Conservation (phyloP, 805 yeast species). For the Nakazawaea populi region DNA sequence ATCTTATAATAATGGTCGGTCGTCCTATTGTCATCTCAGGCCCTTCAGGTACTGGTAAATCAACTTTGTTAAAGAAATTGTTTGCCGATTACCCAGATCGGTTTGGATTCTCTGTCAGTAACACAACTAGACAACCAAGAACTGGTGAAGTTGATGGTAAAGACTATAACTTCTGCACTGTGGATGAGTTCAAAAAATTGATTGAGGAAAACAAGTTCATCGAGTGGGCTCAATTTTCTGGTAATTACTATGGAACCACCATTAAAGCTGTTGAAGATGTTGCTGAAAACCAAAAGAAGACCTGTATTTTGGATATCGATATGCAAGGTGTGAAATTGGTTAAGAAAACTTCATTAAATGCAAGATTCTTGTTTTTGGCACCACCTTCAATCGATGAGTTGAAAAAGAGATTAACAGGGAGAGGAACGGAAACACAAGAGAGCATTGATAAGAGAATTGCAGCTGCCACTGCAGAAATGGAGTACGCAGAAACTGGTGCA, state of each 20-base stretch:
- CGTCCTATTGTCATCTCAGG: slow-evolving; percentile 96
- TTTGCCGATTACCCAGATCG: slow-evolving; percentile 85
- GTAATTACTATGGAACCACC: slow-evolving; percentile 95
- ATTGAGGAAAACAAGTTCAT: slow-evolving; percentile 75
- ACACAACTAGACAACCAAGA: slow-evolving; percentile 90
- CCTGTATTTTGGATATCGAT: slow-evolving; percentile 93
- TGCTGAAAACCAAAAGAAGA: slow-evolving; percentile 50
- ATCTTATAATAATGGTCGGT: slow-evolving; percentile 18
- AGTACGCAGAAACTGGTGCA: slow-evolving; percentile 83
- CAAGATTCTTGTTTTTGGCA: slow-evolving; percentile 79
- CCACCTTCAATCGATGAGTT: slow-evolving; percentile 89
- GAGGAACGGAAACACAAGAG: slow-evolving; percentile 95
- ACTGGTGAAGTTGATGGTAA: slow-evolving; percentile 85
- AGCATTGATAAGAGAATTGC: slow-evolving; percentile 75
- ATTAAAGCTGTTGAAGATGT: slow-evolving; percentile 80
- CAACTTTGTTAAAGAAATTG: slow-evolving; percentile 83
- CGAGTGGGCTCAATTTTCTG: slow-evolving; percentile 98
- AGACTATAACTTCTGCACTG: slow-evolving; percentile 83
- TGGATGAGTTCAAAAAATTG: slow-evolving; percentile 71
- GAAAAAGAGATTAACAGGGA: slow-evolving; percentile 66
- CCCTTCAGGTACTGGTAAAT: slow-evolving; percentile 95
- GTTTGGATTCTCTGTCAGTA: slow-evolving; percentile 92
- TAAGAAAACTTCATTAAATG: slow-evolving; percentile 74
- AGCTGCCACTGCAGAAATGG: slow-evolving; percentile 88
- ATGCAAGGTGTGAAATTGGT: slow-evolving; percentile 98